phyloP scores from a whole-genome alignment of 495 filamentous ascomycete species.

The Cercophora newfieldiana region DNA sequence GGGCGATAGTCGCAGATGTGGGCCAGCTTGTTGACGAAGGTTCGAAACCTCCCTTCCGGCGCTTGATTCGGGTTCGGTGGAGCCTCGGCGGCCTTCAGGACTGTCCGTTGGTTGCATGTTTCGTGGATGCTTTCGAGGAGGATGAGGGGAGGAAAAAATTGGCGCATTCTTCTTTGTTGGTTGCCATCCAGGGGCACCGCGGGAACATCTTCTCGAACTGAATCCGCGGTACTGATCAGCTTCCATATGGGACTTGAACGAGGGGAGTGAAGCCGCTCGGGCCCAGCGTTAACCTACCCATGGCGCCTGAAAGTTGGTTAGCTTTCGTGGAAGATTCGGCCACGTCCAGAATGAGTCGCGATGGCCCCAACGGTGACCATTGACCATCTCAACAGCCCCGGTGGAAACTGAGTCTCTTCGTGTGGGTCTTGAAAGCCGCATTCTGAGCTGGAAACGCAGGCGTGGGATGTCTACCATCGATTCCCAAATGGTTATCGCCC shows the following conservation, averaged over 20 bases:
- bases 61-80: conserved; percentile 8
- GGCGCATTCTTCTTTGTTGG: background rate
- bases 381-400: background rate
- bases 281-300: background rate
- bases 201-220: background rate
- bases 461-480: background rate
- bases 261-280: background rate
- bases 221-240: background rate
- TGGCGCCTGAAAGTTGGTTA: background rate
- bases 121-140: conserved; percentile 2
- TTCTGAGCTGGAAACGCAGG: background rate
- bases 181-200: background rate
- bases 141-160: conserved; percentile 1
- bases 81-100: background rate
- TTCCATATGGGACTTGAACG: background rate
- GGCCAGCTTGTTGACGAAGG: conserved; percentile 34
- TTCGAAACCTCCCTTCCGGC: conserved; percentile 18
- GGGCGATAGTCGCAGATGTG: conserved; percentile 28
- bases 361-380: background rate
- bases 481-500: background rate
- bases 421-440: background rate
- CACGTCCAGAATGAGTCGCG: background rate
- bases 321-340: background rate
- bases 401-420: background rate
- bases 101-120: background rate